Percentiles rank a stretch among this genome's conserved stretches.
Evolutionary conservation across 805 yeast genomes (phyloP).

Genomic region (Ogataea haglerorum): DNA sequence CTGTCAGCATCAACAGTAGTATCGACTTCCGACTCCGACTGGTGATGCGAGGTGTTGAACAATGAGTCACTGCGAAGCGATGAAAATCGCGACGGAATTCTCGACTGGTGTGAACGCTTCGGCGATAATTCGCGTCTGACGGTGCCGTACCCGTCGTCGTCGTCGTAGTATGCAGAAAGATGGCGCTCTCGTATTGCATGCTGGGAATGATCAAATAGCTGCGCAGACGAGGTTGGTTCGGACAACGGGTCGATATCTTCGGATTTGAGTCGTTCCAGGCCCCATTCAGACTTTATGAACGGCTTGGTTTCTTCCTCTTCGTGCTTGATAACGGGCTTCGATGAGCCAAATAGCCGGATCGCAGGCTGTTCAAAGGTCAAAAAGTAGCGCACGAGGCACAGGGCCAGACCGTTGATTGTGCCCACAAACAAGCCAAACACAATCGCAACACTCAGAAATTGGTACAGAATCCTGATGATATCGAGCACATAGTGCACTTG

Average conservation of each 20-base stretch:
- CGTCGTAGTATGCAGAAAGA: conserved; percentile 19
- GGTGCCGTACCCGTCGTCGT: conserved; percentile 24
- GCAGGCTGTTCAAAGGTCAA: conserved; percentile 10
- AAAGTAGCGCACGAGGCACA: conserved; percentile 17
- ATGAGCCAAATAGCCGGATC: conserved; percentile 1
- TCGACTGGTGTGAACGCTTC: conserved; percentile 8
- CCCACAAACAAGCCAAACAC: conserved; percentile 25
- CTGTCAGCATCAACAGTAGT: conserved; percentile 11
- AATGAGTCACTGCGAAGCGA: conserved; percentile 16
- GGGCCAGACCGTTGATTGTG: conserved; percentile 13
- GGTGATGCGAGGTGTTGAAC: conserved; percentile 5
- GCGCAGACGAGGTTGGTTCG: conserved; percentile 5
- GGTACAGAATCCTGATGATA: conserved; percentile 21
- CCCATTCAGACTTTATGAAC: conserved; percentile 1
- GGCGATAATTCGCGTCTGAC: conserved; percentile 12
- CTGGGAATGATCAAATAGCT: conserved; percentile 4
- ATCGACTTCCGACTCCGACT: conserved; percentile 6
- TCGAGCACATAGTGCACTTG: conserved; percentile 12
- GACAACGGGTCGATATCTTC: conserved; percentile 1
- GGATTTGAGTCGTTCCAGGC: neutral
- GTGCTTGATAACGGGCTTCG: neutral
- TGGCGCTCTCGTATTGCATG: conserved; percentile 14
- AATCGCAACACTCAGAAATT: conserved; percentile 21
- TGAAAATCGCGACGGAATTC: conserved; percentile 10
- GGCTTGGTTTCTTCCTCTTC: neutral